Conservation (phyloP, 1,284 basidiomycete genomes). For the Clitocybe nebularis region DNA sequence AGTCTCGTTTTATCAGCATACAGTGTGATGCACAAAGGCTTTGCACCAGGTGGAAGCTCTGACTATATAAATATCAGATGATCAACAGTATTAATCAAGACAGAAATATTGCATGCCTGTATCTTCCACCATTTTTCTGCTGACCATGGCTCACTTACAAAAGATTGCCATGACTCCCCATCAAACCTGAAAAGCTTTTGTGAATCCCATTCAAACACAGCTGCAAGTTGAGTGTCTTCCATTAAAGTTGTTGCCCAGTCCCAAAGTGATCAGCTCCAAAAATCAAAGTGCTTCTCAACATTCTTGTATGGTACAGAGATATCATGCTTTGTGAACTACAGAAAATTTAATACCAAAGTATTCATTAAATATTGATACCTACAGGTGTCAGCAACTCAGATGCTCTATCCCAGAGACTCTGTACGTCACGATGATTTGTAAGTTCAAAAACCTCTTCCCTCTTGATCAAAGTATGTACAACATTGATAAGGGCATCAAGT, state of each 20-base stretch:
- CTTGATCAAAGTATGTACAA: slow-evolving; percentile 6
- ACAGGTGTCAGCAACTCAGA: slow-evolving; percentile 7
- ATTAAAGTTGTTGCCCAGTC: slow-evolving; percentile 20
- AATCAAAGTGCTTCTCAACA: slow-evolving; percentile 5
- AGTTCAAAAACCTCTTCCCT: slow-evolving; percentile 7
- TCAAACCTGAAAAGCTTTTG: slow-evolving; percentile 25
- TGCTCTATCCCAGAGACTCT: slow-evolving; percentile 13
- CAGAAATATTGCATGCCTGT: slow-evolving; percentile 15
- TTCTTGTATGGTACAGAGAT: slow-evolving; percentile 15
- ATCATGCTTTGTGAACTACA: slow-evolving; percentile 14
- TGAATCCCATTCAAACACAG: slow-evolving; percentile 23
- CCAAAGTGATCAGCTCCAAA: slow-evolving; percentile 18
- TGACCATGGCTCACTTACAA: slow-evolving; percentile 33
- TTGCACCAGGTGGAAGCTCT: slow-evolving; percentile 4
- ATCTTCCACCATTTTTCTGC: slow-evolving; percentile 20
- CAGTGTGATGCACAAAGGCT: slow-evolving; percentile 19
- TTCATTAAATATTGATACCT: slow-evolving; percentile 1
- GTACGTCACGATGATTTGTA: slow-evolving; percentile 5
- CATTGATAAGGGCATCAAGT: slow-evolving; percentile 10
- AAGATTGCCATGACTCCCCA: slow-evolving; percentile 22
- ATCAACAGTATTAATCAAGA: background rate
- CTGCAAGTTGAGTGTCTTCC: slow-evolving; percentile 17
- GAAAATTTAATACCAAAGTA: slow-evolving; percentile 1
- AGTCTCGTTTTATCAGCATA: slow-evolving; percentile 40
- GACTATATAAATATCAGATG: slow-evolving; percentile 11